Base-by-base conservation (phyloP, 345 rosid species). In the Firmiana major region DNA sequence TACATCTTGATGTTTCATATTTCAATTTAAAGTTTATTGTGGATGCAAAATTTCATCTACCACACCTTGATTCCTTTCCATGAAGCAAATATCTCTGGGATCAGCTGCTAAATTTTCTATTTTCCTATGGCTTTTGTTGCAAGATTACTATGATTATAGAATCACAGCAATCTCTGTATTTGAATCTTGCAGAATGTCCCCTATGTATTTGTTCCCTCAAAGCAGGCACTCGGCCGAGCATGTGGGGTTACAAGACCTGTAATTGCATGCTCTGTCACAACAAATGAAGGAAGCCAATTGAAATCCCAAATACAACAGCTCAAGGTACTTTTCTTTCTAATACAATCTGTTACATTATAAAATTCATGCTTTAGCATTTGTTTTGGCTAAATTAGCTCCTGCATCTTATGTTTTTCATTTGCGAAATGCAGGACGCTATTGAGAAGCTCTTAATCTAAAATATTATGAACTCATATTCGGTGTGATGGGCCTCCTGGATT, bases 181-280 rank as follows among this genome's bases (percentile, higher is more conserved):
- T 24, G 11, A 1, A 73, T 84, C 79, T 54, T 77, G 87, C 86
- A 97, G 99, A 97, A 97, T 79, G 99, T 97, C 26, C 99, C 98
- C 0, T 97, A 94, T 65, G 99, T 97, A 28, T 97, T 97, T 87
- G 99, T 97, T 15, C 97, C 97, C 24, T 97, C 98, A 73, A 97
- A 94, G 81, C 91, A 91, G 87, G 97, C 97, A 9, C 97, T 94
- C 75, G 99, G 98, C 69, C 85, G 99, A 78, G 99, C 99, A 6
- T 94, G 97, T 9, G 99, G 99, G 40, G 99, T 94, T 60, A 92
- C 98, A 74, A 92, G 98, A 82, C 88, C 97, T 16, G 99, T 94
- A 57, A 97, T 97, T 64, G 90, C 99, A 45, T 87, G 92, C 78
- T 97, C 99, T 0, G 97, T 96, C 57, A 91, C 92, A 19, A 73